phyloP scores from a whole-genome alignment of 257 asterid species.

The Gentiana straminea region DNA sequence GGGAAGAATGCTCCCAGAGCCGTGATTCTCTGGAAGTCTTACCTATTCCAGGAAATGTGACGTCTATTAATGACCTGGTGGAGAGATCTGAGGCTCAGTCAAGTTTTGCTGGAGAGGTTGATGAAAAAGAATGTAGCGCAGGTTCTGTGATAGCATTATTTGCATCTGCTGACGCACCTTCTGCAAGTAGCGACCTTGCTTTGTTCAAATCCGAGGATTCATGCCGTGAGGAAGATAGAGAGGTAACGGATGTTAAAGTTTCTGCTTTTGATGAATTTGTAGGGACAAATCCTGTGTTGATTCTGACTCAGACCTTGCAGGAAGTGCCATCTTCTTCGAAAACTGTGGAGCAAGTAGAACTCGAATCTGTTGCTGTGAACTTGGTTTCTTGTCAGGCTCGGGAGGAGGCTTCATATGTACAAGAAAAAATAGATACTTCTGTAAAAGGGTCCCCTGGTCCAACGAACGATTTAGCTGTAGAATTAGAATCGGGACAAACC shows the following conservation, averaged over 20 bases:
- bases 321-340: conserved; percentile 2
- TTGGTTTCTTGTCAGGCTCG: conserved; percentile 1
- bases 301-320: no score
- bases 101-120: no score
- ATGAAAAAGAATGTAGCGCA: no score
- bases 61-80: conserved; percentile 7
- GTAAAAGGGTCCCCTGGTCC: conserved; percentile 9
- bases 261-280: no score
- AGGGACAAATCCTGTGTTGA: no score
- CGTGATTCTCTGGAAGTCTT: conserved; percentile 3
- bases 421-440: conserved; percentile 4
- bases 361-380: not conserved
- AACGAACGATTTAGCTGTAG: conserved; percentile 8
- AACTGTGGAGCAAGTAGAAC: conserved; percentile 4
- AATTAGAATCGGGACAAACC: conserved; percentile 1
- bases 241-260: no score
- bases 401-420: conserved; percentile 9
- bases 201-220: no score
- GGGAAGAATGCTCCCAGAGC: not conserved
- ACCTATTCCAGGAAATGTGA: conserved; percentile 10
- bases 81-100: no score
- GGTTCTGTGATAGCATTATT: no score
- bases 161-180: no score
- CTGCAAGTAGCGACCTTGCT: no score
- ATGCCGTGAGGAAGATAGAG: no score